A percentile compares a stretch with the other conserved stretches of the same genome.
Evolutionary conservation across 495 filamentous ascomycete genomes (phyloP).

Genomic region (Talaromyces proteolyticus): DNA sequence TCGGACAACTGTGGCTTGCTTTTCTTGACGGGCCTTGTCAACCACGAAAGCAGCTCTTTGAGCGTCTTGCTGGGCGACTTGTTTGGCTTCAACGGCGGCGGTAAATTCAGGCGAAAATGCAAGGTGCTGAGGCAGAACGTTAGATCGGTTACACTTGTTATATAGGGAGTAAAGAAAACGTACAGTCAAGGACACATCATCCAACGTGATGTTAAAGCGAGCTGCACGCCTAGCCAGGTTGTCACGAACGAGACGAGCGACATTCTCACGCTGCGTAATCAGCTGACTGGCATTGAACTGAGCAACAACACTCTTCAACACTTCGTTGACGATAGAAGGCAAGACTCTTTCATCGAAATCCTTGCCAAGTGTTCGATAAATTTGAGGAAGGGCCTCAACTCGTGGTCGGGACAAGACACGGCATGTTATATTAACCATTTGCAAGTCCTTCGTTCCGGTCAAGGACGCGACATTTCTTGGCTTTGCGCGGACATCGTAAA

Average conservation of each 20-base stretch:
- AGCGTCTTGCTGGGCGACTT: slow-evolving; percentile 97
- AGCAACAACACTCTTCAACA: slow-evolving; percentile 96
- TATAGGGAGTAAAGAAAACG: not conserved
- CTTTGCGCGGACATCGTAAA: slow-evolving; percentile 96
- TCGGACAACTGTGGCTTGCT: slow-evolving; percentile 97
- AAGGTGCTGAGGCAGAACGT: slow-evolving; percentile 66
- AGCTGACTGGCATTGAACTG: slow-evolving; percentile 99
- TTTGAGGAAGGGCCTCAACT: slow-evolving; percentile 83
- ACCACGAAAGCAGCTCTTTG: slow-evolving; percentile 96
- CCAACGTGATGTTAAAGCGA: slow-evolving; percentile 93
- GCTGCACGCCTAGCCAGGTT: slow-evolving; percentile 87
- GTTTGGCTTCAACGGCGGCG: slow-evolving; percentile 96
- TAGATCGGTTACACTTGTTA: slow-evolving; percentile 7
- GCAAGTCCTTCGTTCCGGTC: slow-evolving; percentile 96
- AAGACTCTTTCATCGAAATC: slow-evolving; percentile 97
- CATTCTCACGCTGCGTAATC: slow-evolving; percentile 97
- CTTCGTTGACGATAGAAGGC: slow-evolving; percentile 97
- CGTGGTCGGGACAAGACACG: slow-evolving; percentile 94
- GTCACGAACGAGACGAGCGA: slow-evolving; percentile 83
- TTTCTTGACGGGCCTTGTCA: slow-evolving; percentile 98
- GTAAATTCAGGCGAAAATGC: slow-evolving; percentile 99
- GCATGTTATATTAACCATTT: slow-evolving; percentile 99
- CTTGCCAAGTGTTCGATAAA: slow-evolving; percentile 90
- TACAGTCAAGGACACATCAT: slow-evolving; percentile 97
- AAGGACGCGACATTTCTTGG: slow-evolving; percentile 95